Evolutionary conservation across 805 yeast species (phyloP).

Genomic region (Candida cerambycidarum): DNA sequence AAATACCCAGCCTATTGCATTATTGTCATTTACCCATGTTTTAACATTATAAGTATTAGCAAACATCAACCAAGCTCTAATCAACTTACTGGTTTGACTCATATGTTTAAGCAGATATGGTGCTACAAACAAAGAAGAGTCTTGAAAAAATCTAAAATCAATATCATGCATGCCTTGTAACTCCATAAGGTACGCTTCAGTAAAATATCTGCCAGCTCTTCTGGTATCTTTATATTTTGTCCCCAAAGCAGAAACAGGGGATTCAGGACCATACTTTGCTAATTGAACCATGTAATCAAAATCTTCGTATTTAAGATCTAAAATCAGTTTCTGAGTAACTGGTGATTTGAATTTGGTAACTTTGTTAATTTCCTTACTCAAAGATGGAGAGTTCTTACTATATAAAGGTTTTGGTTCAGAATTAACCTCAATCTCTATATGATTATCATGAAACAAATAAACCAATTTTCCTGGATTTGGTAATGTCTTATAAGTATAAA

Average conservation of each 20-base stretch:
- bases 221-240: constrained; percentile 12
- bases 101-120: constrained; percentile 2
- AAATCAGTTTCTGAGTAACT: constrained; percentile 6
- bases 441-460: constrained; percentile 15
- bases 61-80: constrained; percentile 46
- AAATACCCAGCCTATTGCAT: constrained; percentile 49
- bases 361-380: constrained; percentile 3
- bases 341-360: constrained; percentile 8
- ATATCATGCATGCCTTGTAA: constrained; percentile 3
- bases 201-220: constrained; percentile 15
- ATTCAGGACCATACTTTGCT: background rate
- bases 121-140: constrained; percentile 5
- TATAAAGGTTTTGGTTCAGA: constrained; percentile 3
- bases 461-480: constrained; percentile 15
- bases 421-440: constrained; percentile 12
- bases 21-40: constrained; percentile 38
- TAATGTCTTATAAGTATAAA: constrained; percentile 9
- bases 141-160: constrained; percentile 17
- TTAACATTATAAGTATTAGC: constrained; percentile 37
- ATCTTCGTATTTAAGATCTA: constrained; percentile 8
- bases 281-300: constrained; percentile 7
- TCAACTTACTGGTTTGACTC: constrained; percentile 32
- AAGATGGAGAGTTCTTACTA: background rate
- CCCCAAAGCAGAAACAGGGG: constrained; percentile 7
- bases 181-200: constrained; percentile 14